Evolutionary conservation across 768 basidiomycete genomes (phyloP).

Genomic region (Suillus plorans): DNA sequence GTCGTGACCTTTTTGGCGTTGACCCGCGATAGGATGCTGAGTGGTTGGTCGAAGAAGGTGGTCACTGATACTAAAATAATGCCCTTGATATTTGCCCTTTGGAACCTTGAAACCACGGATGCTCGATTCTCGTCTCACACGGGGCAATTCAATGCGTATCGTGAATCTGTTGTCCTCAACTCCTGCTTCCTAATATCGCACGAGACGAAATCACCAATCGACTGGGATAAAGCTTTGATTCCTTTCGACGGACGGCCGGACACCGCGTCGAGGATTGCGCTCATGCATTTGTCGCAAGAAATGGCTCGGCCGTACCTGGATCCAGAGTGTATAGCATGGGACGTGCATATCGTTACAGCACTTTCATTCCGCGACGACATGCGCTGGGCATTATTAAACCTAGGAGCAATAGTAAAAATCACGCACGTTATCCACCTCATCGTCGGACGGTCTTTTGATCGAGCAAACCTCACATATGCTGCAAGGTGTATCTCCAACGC

Average conservation of each 20-base stretch:
- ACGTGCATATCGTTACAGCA: conserved; percentile 26
- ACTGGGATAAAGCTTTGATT: conserved; percentile 24
- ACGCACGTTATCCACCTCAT: conserved; percentile 21
- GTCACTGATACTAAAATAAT: conserved; percentile 26
- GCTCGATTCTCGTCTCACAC: conserved; percentile 23
- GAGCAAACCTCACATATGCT: conserved; percentile 13
- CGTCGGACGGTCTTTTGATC: conserved; percentile 16
- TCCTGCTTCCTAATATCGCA: conserved; percentile 27
- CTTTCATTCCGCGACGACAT: conserved; percentile 20
- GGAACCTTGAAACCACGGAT: conserved; percentile 27
- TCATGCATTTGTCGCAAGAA: conserved; percentile 27
- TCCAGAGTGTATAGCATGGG: conserved; percentile 27
- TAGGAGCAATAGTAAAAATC: conserved; percentile 24
- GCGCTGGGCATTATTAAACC: conserved; percentile 18
- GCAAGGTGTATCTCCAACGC: conserved; percentile 24
- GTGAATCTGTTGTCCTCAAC: conserved; percentile 31
- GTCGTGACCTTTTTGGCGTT: conserved; percentile 28
- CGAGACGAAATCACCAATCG: conserved; percentile 17
- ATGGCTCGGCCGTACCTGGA: conserved; percentile 20
- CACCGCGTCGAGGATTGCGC: conserved; percentile 18
- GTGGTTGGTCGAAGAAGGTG: conserved; percentile 26
- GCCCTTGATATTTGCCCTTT: conserved; percentile 27
- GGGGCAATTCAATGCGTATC: conserved; percentile 10
- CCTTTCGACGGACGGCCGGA: conserved; percentile 21
- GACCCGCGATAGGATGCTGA: conserved; percentile 22